Percentiles rank a stretch among this genome's conserved stretches.
phyloP scores from a whole-genome alignment of 1,139 yeast genomes.

The Saccharomyces hybrid region DNA sequence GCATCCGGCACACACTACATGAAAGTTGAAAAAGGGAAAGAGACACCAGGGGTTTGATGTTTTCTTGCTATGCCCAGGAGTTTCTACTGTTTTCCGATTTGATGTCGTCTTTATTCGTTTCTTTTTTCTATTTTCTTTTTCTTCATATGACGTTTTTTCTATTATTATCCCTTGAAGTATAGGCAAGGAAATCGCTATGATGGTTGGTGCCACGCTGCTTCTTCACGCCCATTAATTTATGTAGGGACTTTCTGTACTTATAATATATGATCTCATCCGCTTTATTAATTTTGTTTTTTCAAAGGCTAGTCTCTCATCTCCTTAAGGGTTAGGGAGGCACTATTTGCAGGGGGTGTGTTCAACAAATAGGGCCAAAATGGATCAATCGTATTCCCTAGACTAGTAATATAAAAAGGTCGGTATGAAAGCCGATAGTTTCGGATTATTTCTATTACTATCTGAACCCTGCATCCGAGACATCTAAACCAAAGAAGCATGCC shows the following conservation, averaged over 20 bases:
- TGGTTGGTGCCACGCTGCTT: not conserved
- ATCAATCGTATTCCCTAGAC: not conserved
- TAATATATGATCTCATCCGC: not conserved
- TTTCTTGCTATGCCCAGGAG: too few species aligned
- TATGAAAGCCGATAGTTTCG: not conserved
- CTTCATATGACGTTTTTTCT: not conserved
- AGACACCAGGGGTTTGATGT: too few species aligned
- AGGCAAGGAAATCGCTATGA: not conserved
- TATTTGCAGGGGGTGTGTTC: not conserved
- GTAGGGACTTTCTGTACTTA: not conserved
- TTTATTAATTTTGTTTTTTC: not conserved
- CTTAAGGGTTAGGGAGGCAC: not conserved
- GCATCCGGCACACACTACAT: not conserved
- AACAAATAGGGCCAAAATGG: not conserved
- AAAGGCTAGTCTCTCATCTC: not conserved
- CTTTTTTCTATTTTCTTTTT: not conserved
- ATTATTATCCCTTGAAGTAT: not conserved
- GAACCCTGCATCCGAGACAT: not conserved
- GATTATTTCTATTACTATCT: not conserved
- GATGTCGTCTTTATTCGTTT: not conserved
- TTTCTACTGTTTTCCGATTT: not conserved
- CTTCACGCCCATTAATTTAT: not conserved
- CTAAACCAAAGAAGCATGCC: not conserved
- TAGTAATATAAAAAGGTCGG: not conserved
- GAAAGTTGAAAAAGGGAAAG: too few species aligned